Evolutionary conservation across 75 land plant species (phyloP).

Genomic region (Pseudotsuga menziesii): DNA sequence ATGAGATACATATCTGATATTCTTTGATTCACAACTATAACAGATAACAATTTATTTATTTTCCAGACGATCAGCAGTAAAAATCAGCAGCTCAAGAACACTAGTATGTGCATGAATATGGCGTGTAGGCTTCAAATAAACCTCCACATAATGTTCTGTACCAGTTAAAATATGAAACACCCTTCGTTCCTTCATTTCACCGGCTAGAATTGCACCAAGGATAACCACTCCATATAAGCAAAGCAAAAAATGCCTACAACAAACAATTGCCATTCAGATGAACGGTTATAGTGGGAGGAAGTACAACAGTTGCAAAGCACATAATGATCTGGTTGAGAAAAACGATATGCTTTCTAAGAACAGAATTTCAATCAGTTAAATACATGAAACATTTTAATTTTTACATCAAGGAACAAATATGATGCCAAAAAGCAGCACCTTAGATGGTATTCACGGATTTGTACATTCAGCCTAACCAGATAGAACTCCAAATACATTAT

Average conservation of each 20-base stretch:
- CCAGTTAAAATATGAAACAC: slow-evolving; percentile 75
- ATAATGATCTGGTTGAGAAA: background rate
- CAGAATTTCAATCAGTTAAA: background rate
- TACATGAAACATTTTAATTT: background rate
- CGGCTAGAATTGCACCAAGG: slow-evolving; percentile 71
- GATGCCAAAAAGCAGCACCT: background rate
- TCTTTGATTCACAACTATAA: background rate
- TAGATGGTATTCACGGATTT: background rate
- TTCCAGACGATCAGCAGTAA: background rate
- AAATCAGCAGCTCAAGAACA: background rate
- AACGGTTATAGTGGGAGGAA: background rate
- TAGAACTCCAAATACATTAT: background rate
- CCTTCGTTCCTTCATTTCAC: slow-evolving; percentile 58
- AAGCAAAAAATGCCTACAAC: slow-evolving; percentile 80
- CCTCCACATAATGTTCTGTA: slow-evolving; percentile 17
- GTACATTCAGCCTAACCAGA: background rate
- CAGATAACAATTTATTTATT: background rate
- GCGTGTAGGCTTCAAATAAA: slow-evolving; percentile 4
- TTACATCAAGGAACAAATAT: background rate
- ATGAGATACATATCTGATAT: background rate
- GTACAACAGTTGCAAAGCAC: background rate
- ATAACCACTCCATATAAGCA: slow-evolving; percentile 76
- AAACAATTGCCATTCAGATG: background rate
- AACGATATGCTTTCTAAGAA: background rate
- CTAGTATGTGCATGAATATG: background rate